Percentiles rank a stretch among this genome's conserved stretches.
These are phyloP conservation scores for Aspergillus sojae DNA, from an alignment of 2,329 filamentous ascomycete species.

Conservation along the genomic window DNA sequence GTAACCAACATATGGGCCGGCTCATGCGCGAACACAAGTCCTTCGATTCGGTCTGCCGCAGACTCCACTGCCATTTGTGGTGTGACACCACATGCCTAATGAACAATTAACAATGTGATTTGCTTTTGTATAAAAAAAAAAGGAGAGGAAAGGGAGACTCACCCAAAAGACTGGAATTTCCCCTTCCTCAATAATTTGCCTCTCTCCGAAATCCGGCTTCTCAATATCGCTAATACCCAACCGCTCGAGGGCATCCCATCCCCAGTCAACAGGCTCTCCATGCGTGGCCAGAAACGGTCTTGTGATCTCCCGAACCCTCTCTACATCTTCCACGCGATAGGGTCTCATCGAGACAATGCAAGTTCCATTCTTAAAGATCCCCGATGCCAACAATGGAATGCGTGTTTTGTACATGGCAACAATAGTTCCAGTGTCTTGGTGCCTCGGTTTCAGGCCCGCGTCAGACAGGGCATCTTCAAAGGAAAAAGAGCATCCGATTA, in stretches of 20 bases:
- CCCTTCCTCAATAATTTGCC: slow-evolving; percentile 43
- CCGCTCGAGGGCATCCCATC: slow-evolving; percentile 57
- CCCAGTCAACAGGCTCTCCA: slow-evolving; percentile 67
- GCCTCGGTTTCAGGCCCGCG: slow-evolving; percentile 56
- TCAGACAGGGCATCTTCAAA: slow-evolving; percentile 61
- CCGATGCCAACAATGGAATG: slow-evolving; percentile 59
- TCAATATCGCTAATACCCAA: slow-evolving; percentile 60
- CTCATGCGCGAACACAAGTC: slow-evolving; percentile 62
- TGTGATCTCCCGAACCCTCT: slow-evolving; percentile 58
- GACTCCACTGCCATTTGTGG: slow-evolving; percentile 66
- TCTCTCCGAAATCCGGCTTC: slow-evolving; percentile 61
- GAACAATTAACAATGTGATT: no score
- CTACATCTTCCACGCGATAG: slow-evolving; percentile 55
- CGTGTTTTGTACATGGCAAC: slow-evolving; percentile 65
- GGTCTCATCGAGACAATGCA: slow-evolving; percentile 68
- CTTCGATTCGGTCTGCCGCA: slow-evolving; percentile 50
- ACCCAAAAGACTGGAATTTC: slow-evolving; percentile 38
- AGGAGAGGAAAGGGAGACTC: not conserved
- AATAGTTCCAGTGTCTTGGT: slow-evolving; percentile 52
- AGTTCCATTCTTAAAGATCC: slow-evolving; percentile 57
- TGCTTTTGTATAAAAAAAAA: not conserved
- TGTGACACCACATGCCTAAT: slow-evolving; percentile 66
- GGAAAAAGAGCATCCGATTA: slow-evolving; percentile 66
- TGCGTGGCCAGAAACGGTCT: slow-evolving; percentile 59
- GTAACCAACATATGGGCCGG: slow-evolving; percentile 66